A percentile compares a stretch with the other conserved stretches of the same genome.
Conservation (phyloP, 2,329 filamentous ascomycete genomes). For the Septoria linicola region DNA sequence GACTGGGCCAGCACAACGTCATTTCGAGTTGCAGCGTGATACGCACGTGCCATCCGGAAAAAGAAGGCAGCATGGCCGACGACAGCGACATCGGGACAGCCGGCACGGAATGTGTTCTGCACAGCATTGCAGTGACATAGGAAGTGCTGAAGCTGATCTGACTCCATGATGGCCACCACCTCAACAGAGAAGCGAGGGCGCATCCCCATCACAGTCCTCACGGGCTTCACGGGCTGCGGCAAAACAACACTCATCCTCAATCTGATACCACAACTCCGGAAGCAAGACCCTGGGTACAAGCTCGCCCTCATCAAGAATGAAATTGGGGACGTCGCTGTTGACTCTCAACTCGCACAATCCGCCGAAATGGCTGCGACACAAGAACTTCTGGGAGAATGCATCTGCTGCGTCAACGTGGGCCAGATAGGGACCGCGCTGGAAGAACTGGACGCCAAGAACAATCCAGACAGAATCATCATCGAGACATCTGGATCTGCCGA, state of each 20-base stretch:
- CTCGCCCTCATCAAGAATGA: conserved; percentile 97
- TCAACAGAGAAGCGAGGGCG: too few species aligned
- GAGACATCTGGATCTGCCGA: conserved; percentile 84
- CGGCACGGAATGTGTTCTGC: too few species aligned
- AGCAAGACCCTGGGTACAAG: conserved; percentile 82
- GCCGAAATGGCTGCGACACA: conserved; percentile 83
- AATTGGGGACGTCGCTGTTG: conserved; percentile 90
- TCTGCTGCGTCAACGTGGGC: conserved; percentile 97
- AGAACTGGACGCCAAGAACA: conserved; percentile 62
- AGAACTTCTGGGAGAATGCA: conserved; percentile 94
- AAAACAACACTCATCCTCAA: conserved; percentile 96
- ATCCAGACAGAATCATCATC: conserved; percentile 83
- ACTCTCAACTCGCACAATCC: conserved; percentile 83
- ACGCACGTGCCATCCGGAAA: conserved; percentile 1
- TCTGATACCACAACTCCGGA: conserved; percentile 84
- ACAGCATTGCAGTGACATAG: too few species aligned
- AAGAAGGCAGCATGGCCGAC: not conserved
- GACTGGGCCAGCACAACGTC: not conserved
- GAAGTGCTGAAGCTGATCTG: too few species aligned
- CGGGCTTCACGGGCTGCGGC: conserved; percentile 91
- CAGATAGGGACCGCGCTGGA: conserved; percentile 78
- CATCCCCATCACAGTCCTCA: conserved; percentile 91
- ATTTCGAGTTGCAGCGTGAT: not conserved
- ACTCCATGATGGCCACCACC: conserved; percentile 6
- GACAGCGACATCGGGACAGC: too few species aligned